These are phyloP conservation scores for Boletus eberwhitei DNA, from an alignment of 768 basidiomycete genomes.

Conservation along the genomic window DNA sequence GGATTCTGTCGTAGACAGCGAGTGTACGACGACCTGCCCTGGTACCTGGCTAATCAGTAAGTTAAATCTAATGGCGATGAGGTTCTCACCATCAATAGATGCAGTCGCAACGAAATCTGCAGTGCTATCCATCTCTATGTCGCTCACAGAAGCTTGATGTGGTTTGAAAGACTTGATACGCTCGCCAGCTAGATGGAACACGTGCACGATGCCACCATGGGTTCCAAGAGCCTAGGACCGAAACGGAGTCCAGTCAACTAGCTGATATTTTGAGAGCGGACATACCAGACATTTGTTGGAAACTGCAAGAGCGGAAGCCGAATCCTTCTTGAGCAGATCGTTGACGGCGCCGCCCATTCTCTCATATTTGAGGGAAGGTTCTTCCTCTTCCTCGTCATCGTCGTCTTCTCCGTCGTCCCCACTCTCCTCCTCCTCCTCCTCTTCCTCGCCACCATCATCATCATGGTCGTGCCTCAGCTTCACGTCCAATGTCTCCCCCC, in stretches of 20 bases:
- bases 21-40: slow-evolving; percentile 92
- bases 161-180: slow-evolving; percentile 88
- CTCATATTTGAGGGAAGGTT: slow-evolving; percentile 90
- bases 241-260: background rate
- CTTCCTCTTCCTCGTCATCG: slow-evolving; percentile 79
- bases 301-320: slow-evolving; percentile 78
- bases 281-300: slow-evolving; percentile 70
- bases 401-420: slow-evolving; percentile 48
- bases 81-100: slow-evolving; percentile 79
- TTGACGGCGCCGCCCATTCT: slow-evolving; percentile 68
- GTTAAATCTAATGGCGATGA: slow-evolving; percentile 45
- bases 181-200: slow-evolving; percentile 74
- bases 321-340: slow-evolving; percentile 84
- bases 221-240: slow-evolving; percentile 78
- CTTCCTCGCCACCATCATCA: slow-evolving; percentile 16
- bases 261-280: background rate
- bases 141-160: slow-evolving; percentile 83
- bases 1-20: slow-evolving; percentile 71
- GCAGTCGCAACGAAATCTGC: slow-evolving; percentile 90
- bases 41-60: slow-evolving; percentile 34
- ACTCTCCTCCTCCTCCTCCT: slow-evolving; percentile 19
- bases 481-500: background rate
- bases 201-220: slow-evolving; percentile 88
- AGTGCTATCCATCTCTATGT: slow-evolving; percentile 79
- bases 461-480: background rate